These are phyloP conservation scores for Fonsecaea pedrosoi DNA, from an alignment of 2,329 filamentous ascomycete species.

Conservation along the genomic window DNA sequence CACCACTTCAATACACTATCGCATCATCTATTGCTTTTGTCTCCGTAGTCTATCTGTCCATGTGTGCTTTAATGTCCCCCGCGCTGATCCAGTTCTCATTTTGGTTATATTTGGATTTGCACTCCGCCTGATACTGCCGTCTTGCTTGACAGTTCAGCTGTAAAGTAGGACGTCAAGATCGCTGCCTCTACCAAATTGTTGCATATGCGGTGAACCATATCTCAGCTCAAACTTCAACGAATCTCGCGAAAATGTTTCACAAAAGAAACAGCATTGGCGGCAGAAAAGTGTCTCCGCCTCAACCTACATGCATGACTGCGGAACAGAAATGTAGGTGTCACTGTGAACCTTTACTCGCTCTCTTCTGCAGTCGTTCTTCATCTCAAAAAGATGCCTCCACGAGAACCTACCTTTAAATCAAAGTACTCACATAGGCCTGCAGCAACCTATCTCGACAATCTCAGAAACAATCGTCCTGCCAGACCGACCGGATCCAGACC, in stretches of 20 bases:
- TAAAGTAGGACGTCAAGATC: conserved; percentile 10
- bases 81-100: background rate
- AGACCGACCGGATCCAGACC: conserved; percentile 68
- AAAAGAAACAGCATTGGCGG: conserved; percentile 45
- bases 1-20: background rate
- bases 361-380: background rate
- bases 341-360: conserved; percentile 5
- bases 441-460: conserved; percentile 67
- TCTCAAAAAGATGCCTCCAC: conserved; percentile 25
- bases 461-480: conserved; percentile 63
- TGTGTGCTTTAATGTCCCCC: background rate
- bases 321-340: conserved; percentile 54
- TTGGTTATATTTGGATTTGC: background rate
- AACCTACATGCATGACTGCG: conserved; percentile 55
- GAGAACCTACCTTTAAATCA: conserved; percentile 35
- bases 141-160: background rate
- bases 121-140: background rate
- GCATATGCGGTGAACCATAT: conserved; percentile 26
- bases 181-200: background rate
- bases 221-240: conserved; percentile 7
- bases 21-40: background rate
- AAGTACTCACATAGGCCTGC: conserved; percentile 39
- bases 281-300: conserved; percentile 55
- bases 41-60: background rate
- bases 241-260: conserved; percentile 47